phyloP scores from a whole-genome alignment of 2,329 filamentous ascomycete species.

The Ascochyta clinopodiicola region DNA sequence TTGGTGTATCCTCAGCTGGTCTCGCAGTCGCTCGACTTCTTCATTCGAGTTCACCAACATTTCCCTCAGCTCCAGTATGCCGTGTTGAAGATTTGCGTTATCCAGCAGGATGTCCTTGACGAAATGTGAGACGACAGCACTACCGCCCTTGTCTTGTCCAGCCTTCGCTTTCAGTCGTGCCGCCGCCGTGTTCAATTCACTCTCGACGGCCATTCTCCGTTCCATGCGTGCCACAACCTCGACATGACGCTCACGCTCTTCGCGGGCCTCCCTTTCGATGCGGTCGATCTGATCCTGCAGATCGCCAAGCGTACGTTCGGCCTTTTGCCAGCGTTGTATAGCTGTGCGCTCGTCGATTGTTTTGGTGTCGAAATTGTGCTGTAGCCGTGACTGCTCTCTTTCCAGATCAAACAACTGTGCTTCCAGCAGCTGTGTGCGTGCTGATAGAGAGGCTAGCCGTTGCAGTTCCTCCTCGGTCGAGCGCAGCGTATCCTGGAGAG shows the following conservation, averaged over 20 bases:
- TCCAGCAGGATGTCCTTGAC: slow-evolving; percentile 95
- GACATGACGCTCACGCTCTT: slow-evolving; percentile 80
- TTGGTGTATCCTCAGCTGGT: slow-evolving; percentile 81
- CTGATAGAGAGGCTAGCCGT: slow-evolving; percentile 74
- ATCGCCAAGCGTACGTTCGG: slow-evolving; percentile 77
- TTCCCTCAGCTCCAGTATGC: slow-evolving; percentile 88
- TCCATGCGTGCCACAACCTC: slow-evolving; percentile 86
- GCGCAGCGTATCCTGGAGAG: slow-evolving; percentile 76
- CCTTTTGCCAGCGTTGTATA: slow-evolving; percentile 81
- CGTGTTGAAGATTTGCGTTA: slow-evolving; percentile 90
- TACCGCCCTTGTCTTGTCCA: slow-evolving; percentile 64
- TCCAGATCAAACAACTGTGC: slow-evolving; percentile 80
- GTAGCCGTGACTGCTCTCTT: slow-evolving; percentile 76
- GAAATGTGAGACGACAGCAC: slow-evolving; percentile 87
- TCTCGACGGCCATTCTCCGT: slow-evolving; percentile 79
- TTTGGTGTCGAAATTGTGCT: slow-evolving; percentile 69
- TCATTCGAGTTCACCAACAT: slow-evolving; percentile 92
- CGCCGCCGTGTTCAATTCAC: slow-evolving; percentile 79
- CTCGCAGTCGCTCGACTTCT: slow-evolving; percentile 85
- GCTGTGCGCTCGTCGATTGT: slow-evolving; percentile 80
- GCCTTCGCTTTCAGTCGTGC: slow-evolving; percentile 77
- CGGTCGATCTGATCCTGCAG: slow-evolving; percentile 87
- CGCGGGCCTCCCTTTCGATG: slow-evolving; percentile 82
- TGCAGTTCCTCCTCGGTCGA: slow-evolving; percentile 80
- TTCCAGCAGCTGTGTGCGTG: slow-evolving; percentile 79